Base-by-base conservation (phyloP, 75 land plant species). In the Picea glauca region DNA sequence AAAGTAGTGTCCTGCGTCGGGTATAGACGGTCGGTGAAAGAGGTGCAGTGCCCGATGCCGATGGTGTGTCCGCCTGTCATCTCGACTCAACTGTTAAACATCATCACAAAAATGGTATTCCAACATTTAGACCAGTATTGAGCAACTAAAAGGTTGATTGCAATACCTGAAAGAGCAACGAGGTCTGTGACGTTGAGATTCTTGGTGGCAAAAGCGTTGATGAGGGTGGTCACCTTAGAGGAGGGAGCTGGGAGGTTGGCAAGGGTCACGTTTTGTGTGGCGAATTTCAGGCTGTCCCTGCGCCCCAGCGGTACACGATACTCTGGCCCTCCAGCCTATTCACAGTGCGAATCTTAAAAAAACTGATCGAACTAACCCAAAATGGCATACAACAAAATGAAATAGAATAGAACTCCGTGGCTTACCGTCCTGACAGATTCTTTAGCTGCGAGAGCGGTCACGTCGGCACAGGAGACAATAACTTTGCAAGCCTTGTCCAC, bases 401-500 rank as follows among this genome's bases (percentile, higher is more conserved):
- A 64, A 2, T 13, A 30, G 9, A 11, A 1, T 0, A 32, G 13
- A 64, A 31, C 9, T 40, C 62, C 3, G 62, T 11, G 17, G 2
- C 75, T 43, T 13, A 88, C 89, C 82, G 78, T 60, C 30, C 15
- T 40, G n/a, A 88, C 81, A 3, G 90, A 72, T 15, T 88, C 87
- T 43, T 82, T 81, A 50, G 88, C 84, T 1, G 91, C 91, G 5
- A 89, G 58, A 56, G 91, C 78, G 5, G 77, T 21, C 66, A 89
- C 83, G 61, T 89, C 91, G 6, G 91, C 89, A 61, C 91, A 89
- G 33, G 91, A 89, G 32, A 89, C 91, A 38, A 84, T 79, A 30
- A 35, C 58, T 2, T 81, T 81, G 64, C 91, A 89, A 32, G 77
- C 60, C 21, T 70, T 35, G 9, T 89, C 77, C 21, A 82, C 80